Evolutionary conservation across 306 rosid genomes (phyloP).

Genomic region (Rosa multiflora): DNA sequence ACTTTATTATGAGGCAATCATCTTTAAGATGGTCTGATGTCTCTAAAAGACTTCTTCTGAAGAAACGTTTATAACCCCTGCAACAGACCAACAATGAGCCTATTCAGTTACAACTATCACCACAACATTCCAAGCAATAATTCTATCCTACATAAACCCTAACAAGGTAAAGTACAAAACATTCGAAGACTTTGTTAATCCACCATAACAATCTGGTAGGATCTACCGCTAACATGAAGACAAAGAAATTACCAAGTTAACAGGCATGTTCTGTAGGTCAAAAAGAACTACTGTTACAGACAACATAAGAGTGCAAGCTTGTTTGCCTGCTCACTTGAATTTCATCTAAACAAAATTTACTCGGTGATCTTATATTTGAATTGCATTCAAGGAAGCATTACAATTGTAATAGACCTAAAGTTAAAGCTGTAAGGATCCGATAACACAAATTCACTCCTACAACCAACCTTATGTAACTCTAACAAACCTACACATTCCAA

Average conservation of each 20-base stretch:
- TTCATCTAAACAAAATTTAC: neutral
- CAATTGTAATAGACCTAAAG: neutral
- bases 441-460: neutral
- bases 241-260: neutral
- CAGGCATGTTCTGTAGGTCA: neutral
- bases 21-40: slow-evolving; percentile 58
- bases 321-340: neutral
- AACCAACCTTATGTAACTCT: neutral
- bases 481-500: neutral
- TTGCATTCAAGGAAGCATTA: neutral
- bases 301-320: neutral
- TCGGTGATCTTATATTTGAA: neutral
- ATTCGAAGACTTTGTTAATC: neutral
- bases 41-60: slow-evolving; percentile 51
- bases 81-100: slow-evolving; percentile 11
- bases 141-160: neutral
- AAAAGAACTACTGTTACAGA: no score
- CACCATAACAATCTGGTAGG: neutral
- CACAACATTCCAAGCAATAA: slow-evolving; percentile 5
- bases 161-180: neutral
- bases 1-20: slow-evolving; percentile 53
- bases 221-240: neutral
- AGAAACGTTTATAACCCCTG: slow-evolving; percentile 73
- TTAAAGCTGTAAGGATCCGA: no score
- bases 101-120: slow-evolving; percentile 2